Evolutionary conservation across 179 eudicot genomes (phyloP), one percentile per base, ranked within the genome.

Genomic region (Silene coronaria): DNA sequence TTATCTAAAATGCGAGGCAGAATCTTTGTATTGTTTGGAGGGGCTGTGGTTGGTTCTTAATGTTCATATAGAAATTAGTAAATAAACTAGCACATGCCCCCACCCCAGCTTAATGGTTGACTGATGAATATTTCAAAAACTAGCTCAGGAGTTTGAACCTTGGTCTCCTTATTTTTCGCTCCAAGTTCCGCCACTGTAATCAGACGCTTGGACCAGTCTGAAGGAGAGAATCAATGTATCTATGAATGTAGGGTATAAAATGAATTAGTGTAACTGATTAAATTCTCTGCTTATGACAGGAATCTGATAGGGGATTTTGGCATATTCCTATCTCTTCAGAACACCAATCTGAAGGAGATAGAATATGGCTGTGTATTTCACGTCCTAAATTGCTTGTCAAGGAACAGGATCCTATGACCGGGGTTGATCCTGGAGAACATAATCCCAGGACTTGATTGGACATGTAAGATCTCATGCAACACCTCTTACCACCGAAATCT

Each of bases 241-340:
- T 66, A 12, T 21, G 71, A 32, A 45, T 45, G 27, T 46, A 22
- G 38, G 28, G 30, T 67, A 3, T 19, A 5, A 11, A 26, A 24
- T 48, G 46, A 16, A 12, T 3, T 28, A 28, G 4, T 48, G 12
- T 26, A 26, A 62, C n/a, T 55, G 19, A 34, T 76, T 46, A 12
- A 38, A 30, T 42, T 19, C 1, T 36, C 13, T 58, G 64, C 26
- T 66, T 61, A 66, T 74, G 36, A 74, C 87, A 94, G 97, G 98
- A 94, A 75, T 90, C 97, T 9, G 87, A 81, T 59, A 83, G 80
- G 80, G 98, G 98, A 64, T 88, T 89, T 73, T 94, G 98, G 98
- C 98, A 94, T 84, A 81, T 94, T 79, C 98, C 98, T 10, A 73
- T 94, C 61, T 86, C 72, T 76, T 87, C 92, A 36, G 87, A 88